Evolutionary conservation across 306 rosid species (phyloP).

Genomic region (Acacia confusa): DNA sequence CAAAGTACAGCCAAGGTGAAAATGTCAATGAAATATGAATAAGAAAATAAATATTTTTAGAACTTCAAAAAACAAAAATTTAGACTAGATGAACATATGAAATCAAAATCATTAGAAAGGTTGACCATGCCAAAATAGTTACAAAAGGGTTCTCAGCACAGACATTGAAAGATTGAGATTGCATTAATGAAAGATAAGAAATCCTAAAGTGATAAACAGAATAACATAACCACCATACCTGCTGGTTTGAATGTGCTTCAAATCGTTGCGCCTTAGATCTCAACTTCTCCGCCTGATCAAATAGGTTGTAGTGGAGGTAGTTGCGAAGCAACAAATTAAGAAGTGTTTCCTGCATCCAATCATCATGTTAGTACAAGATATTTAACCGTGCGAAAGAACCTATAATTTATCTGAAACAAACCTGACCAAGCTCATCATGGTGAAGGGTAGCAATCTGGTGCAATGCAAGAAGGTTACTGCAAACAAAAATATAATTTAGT

Average conservation of each 20-base stretch:
- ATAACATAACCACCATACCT: slow-evolving; percentile 51
- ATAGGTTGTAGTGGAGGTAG: slow-evolving; percentile 91
- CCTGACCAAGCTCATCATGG: slow-evolving; percentile 99
- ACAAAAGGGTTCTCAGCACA: neutral
- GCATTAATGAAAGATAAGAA: neutral
- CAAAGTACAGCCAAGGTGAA: slow-evolving; percentile 17
- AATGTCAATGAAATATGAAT: slow-evolving; percentile 6
- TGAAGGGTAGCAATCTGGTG: slow-evolving; percentile 94
- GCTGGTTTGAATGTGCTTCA: slow-evolving; percentile 99
- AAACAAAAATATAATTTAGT: neutral
- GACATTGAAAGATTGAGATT: neutral
- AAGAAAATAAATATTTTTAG: neutral
- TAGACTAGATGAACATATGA: neutral
- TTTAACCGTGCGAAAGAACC: neutral
- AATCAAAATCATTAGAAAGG: slow-evolving; percentile 7
- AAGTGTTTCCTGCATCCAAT: slow-evolving; percentile 86
- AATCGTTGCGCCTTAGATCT: slow-evolving; percentile 98
- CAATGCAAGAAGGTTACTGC: slow-evolving; percentile 86
- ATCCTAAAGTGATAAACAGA: neutral
- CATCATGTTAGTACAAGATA: slow-evolving; percentile 32
- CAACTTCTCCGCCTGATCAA: slow-evolving; percentile 95
- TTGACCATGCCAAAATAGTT: neutral
- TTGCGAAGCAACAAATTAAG: slow-evolving; percentile 88
- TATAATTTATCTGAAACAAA: slow-evolving; percentile 31
- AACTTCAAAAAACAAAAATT: neutral